Conservation (phyloP, 2,329 filamentous ascomycete species). For the Xylaria sp. region DNA sequence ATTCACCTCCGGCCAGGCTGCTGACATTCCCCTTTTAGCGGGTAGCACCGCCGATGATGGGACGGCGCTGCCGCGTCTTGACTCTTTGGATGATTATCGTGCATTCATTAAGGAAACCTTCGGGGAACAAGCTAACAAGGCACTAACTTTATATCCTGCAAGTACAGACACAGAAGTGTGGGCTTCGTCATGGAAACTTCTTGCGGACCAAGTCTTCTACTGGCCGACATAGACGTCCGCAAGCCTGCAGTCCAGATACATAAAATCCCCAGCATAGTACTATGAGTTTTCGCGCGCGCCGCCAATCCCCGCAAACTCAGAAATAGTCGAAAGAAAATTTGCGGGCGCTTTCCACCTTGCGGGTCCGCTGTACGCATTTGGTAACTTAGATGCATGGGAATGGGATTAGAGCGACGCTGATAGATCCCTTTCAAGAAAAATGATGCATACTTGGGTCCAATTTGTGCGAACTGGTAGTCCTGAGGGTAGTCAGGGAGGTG, state of each 20-base stretch:
- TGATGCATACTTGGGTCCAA: slow-evolving; percentile 29
- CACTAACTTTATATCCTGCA: slow-evolving; percentile 30
- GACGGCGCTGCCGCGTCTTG: slow-evolving; percentile 28
- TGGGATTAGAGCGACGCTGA: slow-evolving; percentile 37
- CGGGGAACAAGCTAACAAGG: slow-evolving; percentile 18
- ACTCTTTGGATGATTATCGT: slow-evolving; percentile 13
- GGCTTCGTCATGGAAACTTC: slow-evolving; percentile 26
- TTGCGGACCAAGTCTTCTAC: slow-evolving; percentile 29
- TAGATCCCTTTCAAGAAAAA: slow-evolving; percentile 21
- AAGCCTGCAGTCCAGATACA: slow-evolving; percentile 18
- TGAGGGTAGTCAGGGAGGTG: background rate
- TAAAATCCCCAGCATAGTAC: slow-evolving; percentile 32
- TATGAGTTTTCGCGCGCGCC: slow-evolving; percentile 31
- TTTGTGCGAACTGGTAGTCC: slow-evolving; percentile 27
- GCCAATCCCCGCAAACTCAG: slow-evolving; percentile 26
- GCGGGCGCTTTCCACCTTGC: slow-evolving; percentile 34
- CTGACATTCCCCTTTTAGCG: slow-evolving; percentile 27
- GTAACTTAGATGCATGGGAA: slow-evolving; percentile 30
- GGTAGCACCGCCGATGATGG: slow-evolving; percentile 25
- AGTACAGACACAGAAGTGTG: slow-evolving; percentile 23
- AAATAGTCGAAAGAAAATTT: slow-evolving; percentile 26
- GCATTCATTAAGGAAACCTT: slow-evolving; percentile 23
- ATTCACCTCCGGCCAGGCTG: slow-evolving; percentile 12
- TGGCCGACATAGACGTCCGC: slow-evolving; percentile 35
- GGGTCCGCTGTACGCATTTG: slow-evolving; percentile 33